These are phyloP conservation scores for Blastobotrys proliferans DNA, from an alignment of 1,139 yeast species.

Conservation along the genomic window DNA sequence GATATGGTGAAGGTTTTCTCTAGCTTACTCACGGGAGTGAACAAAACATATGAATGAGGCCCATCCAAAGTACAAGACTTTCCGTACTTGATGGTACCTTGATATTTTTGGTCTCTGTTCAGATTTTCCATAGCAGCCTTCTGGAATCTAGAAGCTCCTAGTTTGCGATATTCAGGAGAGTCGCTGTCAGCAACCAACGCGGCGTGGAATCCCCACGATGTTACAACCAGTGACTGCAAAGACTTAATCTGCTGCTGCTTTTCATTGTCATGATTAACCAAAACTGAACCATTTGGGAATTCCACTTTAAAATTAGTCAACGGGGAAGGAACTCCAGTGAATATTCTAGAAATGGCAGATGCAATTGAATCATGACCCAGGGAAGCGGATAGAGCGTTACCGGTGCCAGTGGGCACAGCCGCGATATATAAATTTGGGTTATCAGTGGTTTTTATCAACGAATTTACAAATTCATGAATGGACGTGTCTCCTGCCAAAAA, in stretches of 20 bases:
- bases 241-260: constrained; percentile 16
- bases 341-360: constrained; percentile 44
- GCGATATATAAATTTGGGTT: constrained; percentile 36
- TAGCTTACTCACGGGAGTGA: constrained; percentile 58
- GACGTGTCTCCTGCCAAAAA: constrained; percentile 87
- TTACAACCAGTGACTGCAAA: constrained; percentile 58
- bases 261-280: constrained; percentile 8
- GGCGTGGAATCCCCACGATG: constrained; percentile 86
- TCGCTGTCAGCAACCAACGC: constrained; percentile 78
- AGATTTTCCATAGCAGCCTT: constrained; percentile 62
- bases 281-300: constrained; percentile 41
- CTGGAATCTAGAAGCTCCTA: constrained; percentile 64
- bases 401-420: constrained; percentile 79
- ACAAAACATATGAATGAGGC: constrained; percentile 62
- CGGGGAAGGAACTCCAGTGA: constrained; percentile 35
- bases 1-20: constrained; percentile 72
- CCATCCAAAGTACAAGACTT: constrained; percentile 29
- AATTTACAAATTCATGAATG: constrained; percentile 68
- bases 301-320: constrained; percentile 52
- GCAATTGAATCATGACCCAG: constrained; percentile 44
- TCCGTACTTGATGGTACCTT: constrained; percentile 36
- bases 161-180: constrained; percentile 56
- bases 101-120: constrained; percentile 46
- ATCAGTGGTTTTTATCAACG: constrained; percentile 31
- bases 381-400: constrained; percentile 73